Conservation (phyloP, 2,329 filamentous ascomycete species). For the Chaetomiaceae sp. region DNA sequence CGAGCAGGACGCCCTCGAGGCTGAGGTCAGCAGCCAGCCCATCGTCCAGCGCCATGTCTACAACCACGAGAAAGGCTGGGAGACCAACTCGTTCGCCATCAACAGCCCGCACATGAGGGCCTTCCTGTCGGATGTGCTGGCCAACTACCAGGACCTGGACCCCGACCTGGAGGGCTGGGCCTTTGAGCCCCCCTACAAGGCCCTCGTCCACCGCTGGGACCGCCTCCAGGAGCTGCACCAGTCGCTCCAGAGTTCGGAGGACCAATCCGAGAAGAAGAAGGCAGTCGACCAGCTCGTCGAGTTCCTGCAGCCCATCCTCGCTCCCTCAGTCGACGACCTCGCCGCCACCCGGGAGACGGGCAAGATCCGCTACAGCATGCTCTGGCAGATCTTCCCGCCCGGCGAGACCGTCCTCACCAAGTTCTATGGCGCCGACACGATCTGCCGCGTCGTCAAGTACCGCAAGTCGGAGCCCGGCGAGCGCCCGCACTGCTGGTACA, state of each 20-base stretch:
- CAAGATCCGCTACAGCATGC: slow-evolving; percentile 29
- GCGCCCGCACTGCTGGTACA: neutral
- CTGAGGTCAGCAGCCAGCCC: slow-evolving; percentile 25
- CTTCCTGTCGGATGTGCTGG: slow-evolving; percentile 30
- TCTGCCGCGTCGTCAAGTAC: slow-evolving; percentile 34
- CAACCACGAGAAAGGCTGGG: slow-evolving; percentile 28
- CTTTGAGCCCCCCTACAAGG: slow-evolving; percentile 32
- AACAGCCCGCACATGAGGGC: slow-evolving; percentile 31
- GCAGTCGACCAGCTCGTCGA: slow-evolving; percentile 25
- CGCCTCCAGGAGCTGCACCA: slow-evolving; percentile 21
- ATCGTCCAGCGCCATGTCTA: slow-evolving; percentile 33
- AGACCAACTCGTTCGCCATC: slow-evolving; percentile 31
- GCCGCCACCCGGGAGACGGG: slow-evolving; percentile 29
- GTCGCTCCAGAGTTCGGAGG: neutral
- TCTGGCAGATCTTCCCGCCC: slow-evolving; percentile 37
- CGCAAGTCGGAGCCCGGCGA: neutral
- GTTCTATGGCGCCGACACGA: slow-evolving; percentile 34
- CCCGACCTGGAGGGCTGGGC: slow-evolving; percentile 32
- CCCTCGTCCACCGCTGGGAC: slow-evolving; percentile 36
- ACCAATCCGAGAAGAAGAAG: neutral
- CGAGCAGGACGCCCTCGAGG: slow-evolving; percentile 26
- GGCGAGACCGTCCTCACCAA: slow-evolving; percentile 31
- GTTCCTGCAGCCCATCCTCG: slow-evolving; percentile 33
- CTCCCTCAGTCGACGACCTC: slow-evolving; percentile 27
- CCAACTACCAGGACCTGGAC: slow-evolving; percentile 34